Evolutionary conservation across 129 eudicot species (phyloP).

Genomic region (Centella asiatica): DNA sequence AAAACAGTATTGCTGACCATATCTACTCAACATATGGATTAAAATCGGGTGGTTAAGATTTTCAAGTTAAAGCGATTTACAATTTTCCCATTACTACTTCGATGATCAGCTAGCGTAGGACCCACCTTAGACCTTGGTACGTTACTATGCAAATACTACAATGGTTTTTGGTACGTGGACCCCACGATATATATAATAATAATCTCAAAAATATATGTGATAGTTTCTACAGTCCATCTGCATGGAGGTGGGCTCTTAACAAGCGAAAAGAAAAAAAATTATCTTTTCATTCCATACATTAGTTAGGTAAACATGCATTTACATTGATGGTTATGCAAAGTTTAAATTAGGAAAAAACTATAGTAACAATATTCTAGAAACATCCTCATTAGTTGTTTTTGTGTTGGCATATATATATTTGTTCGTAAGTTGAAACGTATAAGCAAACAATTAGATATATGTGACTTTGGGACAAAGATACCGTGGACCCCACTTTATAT

Average conservation of each 20-base stretch:
- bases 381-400: too few species aligned
- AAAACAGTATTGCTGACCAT: slow-evolving; percentile 15
- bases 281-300: neutral
- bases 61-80: slow-evolving; percentile 25
- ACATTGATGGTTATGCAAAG: neutral
- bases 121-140: neutral
- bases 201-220: too few species aligned
- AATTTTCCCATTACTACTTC: slow-evolving; percentile 9
- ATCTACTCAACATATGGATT: slow-evolving; percentile 5
- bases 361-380: too few species aligned
- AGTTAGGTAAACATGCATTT: slow-evolving; percentile 9
- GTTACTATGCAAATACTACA: neutral
- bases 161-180: neutral
- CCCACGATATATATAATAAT: too few species aligned
- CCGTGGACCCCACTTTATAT: slow-evolving; percentile 8
- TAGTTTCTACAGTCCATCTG: too few species aligned
- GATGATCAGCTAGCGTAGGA: neutral
- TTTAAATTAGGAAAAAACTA: too few species aligned
- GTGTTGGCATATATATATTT: too few species aligned
- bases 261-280: too few species aligned
- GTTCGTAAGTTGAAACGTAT: slow-evolving; percentile 8
- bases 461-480: neutral
- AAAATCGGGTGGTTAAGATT: slow-evolving; percentile 28
- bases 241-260: too few species aligned
- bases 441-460: neutral